These are phyloP conservation scores for Ceratobasidium sp. DNA, from an alignment of 1,284 basidiomycete genomes.

Conservation along the genomic window DNA sequence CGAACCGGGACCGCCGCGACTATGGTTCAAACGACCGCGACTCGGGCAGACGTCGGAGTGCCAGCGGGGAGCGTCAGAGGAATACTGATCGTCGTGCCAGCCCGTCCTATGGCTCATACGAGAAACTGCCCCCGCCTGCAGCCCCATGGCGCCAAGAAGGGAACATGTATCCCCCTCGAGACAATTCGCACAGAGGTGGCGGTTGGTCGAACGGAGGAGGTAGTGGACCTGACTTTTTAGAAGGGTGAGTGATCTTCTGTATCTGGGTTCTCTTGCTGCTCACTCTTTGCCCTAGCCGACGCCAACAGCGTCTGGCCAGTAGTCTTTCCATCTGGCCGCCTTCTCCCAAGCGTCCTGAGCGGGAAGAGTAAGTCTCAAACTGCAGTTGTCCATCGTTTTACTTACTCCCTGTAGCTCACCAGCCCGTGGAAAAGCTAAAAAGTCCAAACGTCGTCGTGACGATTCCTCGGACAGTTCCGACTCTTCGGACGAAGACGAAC, in stretches of 20 bases:
- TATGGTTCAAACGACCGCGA: background rate
- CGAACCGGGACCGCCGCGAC: background rate
- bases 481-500: conserved; percentile 73
- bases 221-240: conserved; percentile 53
- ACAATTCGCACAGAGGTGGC: conserved; percentile 26
- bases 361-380: conserved; percentile 66
- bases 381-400: conserved; percentile 18
- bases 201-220: conserved; percentile 44
- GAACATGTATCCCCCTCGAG: conserved; percentile 51
- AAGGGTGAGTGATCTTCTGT: conserved; percentile 51
- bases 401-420: conserved; percentile 62
- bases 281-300: conserved; percentile 67
- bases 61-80: conserved; percentile 17
- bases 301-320: conserved; percentile 75
- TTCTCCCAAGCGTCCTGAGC: conserved; percentile 78
- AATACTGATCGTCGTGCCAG: conserved; percentile 48
- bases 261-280: conserved; percentile 40
- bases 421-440: conserved; percentile 69
- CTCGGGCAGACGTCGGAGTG: conserved; percentile 8
- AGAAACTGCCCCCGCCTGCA: conserved; percentile 33
- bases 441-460: conserved; percentile 70
- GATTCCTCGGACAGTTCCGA: conserved; percentile 65
- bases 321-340: conserved; percentile 84
- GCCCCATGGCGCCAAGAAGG: conserved; percentile 48
- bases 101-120: conserved; percentile 49